Conservation (phyloP, 495 filamentous ascomycete genomes). For the Thozetella sp. region DNA sequence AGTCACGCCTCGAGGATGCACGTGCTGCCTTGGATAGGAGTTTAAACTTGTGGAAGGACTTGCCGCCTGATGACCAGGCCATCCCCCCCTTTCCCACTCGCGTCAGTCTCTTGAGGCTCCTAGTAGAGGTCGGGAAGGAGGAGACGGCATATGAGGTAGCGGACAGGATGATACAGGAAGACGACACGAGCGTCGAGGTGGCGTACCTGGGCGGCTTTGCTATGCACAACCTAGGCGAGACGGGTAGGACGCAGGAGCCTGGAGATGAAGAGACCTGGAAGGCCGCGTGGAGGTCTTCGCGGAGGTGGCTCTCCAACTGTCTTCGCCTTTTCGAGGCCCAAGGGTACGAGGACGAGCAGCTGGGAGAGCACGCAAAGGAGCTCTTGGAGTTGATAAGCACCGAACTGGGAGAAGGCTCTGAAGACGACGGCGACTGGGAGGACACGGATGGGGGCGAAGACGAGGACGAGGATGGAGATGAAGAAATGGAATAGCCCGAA, state of each 20-base stretch:
- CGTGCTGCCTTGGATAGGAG: slow-evolving; percentile 74
- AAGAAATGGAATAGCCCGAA: slow-evolving; percentile 21
- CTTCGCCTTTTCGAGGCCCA: slow-evolving; percentile 60
- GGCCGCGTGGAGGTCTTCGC: slow-evolving; percentile 54
- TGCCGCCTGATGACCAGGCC: slow-evolving; percentile 61
- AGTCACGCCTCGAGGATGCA: slow-evolving; percentile 76
- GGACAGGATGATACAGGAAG: slow-evolving; percentile 79
- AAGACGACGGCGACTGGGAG: slow-evolving; percentile 47
- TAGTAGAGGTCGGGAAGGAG: slow-evolving; percentile 89
- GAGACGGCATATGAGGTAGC: slow-evolving; percentile 83
- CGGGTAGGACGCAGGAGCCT: slow-evolving; percentile 40
- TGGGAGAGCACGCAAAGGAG: slow-evolving; percentile 67
- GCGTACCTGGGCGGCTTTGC: slow-evolving; percentile 98
- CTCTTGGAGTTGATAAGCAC: slow-evolving; percentile 55
- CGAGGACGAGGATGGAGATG: slow-evolving; percentile 26
- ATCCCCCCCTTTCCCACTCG: slow-evolving; percentile 83
- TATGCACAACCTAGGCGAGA: slow-evolving; percentile 75
- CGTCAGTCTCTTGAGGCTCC: slow-evolving; percentile 78
- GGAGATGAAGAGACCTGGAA: slow-evolving; percentile 42
- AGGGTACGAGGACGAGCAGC: slow-evolving; percentile 72
- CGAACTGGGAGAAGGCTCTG: slow-evolving; percentile 54
- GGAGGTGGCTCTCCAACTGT: slow-evolving; percentile 63
- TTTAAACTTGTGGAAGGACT: slow-evolving; percentile 75
- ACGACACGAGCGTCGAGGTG: slow-evolving; percentile 90
- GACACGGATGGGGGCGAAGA: slow-evolving; percentile 55